phyloP scores from a whole-genome alignment of 441 rosid species.

The Codiaeum variegatum region DNA sequence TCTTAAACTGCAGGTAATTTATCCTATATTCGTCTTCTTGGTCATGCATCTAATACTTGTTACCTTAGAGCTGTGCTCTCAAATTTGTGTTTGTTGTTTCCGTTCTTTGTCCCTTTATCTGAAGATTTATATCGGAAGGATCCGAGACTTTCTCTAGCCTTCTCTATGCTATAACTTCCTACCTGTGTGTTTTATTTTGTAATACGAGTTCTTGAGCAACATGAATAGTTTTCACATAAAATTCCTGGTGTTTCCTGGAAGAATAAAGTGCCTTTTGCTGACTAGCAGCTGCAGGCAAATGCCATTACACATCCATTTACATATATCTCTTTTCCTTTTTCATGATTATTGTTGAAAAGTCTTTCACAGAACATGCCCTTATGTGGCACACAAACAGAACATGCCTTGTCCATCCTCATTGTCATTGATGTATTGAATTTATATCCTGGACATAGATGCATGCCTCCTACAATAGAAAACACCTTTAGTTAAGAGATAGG shows the following conservation, averaged over 20 bases:
- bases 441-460: too few relatives aligned
- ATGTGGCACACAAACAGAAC: neutral
- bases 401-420: neutral
- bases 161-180: neutral
- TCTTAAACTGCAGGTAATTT: conserved; percentile 80
- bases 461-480: neutral
- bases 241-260: too few relatives aligned
- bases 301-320: neutral
- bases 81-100: neutral
- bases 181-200: neutral
- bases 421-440: neutral
- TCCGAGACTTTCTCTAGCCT: neutral
- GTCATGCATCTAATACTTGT: neutral
- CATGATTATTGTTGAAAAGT: neutral
- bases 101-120: neutral
- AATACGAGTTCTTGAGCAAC: neutral
- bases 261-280: too few relatives aligned
- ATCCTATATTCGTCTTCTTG: neutral
- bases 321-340: neutral
- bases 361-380: neutral
- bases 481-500: neutral
- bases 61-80: conserved; percentile 5
- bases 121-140: neutral
- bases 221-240: neutral
- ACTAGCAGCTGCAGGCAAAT: neutral